Evolutionary conservation across 225 moss, liverwort and hornwort genomes (phyloP), one percentile per base, ranked within the genome.

Genomic region (Neckera pumila): DNA sequence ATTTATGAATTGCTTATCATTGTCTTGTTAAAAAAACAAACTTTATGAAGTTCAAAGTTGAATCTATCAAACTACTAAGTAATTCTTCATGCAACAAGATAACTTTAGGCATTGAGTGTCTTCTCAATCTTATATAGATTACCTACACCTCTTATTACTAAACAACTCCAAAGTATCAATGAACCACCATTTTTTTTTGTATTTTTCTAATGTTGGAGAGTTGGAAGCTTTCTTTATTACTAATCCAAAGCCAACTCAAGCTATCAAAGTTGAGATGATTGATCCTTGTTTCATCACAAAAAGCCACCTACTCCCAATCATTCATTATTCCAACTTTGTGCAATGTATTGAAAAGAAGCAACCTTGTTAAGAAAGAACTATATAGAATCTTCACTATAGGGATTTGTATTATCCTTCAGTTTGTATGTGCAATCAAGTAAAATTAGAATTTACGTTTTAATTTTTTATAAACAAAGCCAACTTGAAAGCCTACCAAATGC

Each of bases 131-230:
- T 51, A 2, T 1, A 42, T 40, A 70, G 9, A 42, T 5, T 26
- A 70, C 26, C 14, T 7, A 25, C 14, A 25, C 40, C 0, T 70
- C 5, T 70, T 70, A 14, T 42, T 70, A 1, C 42, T 5, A 70
- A n/a, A n/a, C 38, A 22, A 38, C 22, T 67, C 22, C n/a, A 67
- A n/a, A 40, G 8, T 5, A 40, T 70, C 42, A 40, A 40, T 5
- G 14, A 40, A 70, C 40, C 5, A 70, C 26, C 4, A 70, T 70
- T 40, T 14, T 70, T 14, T 70, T 70, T 0, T 8, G 0, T 70
- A 1, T 40, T 42, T 25, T 42, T 3, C 1, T 40, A 25, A 70
- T 0, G 0, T 70, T 9, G 26, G 0, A 0, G 14, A 2, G 9
- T 40, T 1, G 26, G 42, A 26, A 8, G 23, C 25, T 40, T 14